Evolutionary conservation across 2,329 filamentous ascomycete genomes (phyloP).

Genomic region (Hypoxylon sp.): DNA sequence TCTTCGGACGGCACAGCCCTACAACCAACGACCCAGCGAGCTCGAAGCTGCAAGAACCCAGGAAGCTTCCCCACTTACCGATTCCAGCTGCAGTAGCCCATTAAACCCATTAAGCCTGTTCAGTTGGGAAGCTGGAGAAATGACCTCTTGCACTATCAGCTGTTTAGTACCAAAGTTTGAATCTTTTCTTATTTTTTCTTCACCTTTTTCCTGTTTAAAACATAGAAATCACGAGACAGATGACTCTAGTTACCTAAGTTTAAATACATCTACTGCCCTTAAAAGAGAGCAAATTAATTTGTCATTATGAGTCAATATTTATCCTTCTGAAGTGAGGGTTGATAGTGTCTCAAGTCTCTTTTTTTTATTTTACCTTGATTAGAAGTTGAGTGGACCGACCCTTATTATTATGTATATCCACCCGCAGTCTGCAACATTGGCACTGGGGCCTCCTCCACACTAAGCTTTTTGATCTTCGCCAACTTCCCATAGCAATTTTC

Average conservation of each 20-base stretch:
- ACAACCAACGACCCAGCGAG: conserved; percentile 12
- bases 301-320: conserved; percentile 18
- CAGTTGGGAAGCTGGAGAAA: conserved; percentile 15
- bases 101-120: neutral
- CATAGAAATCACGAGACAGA: neutral
- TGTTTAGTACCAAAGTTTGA: conserved; percentile 8
- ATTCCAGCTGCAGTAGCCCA: conserved; percentile 15
- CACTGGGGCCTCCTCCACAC: conserved; percentile 15
- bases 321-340: conserved; percentile 11
- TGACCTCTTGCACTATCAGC: conserved; percentile 32
- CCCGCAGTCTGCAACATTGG: conserved; percentile 9
- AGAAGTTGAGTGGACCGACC: conserved; percentile 10
- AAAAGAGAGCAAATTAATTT: neutral
- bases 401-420: conserved; percentile 9
- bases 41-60: neutral
- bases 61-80: conserved; percentile 29
- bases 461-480: conserved; percentile 19
- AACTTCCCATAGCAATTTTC: conserved; percentile 9
- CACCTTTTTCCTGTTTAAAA: neutral
- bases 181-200: conserved; percentile 9
- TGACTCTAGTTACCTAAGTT: conserved; percentile 13
- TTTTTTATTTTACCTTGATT: neutral
- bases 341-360: conserved; percentile 25
- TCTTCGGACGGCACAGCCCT: conserved; percentile 26
- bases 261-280: neutral